A percentile compares a stretch with the other conserved stretches of the same genome.
Conservation (phyloP, 495 filamentous ascomycete species). For the Massariosphaeria phaeospora region DNA sequence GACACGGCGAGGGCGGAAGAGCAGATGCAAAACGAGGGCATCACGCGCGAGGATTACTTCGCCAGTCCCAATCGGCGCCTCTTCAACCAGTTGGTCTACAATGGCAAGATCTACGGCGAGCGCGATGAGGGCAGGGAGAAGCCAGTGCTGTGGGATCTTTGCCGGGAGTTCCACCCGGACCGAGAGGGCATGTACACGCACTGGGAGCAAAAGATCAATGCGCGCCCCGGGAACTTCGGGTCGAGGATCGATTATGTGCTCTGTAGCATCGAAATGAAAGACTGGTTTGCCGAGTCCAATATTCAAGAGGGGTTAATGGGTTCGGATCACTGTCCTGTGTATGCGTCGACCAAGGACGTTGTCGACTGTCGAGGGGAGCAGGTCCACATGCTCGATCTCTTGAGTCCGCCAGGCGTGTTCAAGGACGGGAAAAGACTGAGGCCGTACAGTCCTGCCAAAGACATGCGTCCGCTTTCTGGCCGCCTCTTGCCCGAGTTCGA, state of each 20-base stretch:
- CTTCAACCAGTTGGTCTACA: constrained; percentile 77
- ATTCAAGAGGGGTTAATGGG: constrained; percentile 95
- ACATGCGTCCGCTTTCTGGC: constrained; percentile 68
- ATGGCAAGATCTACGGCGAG: constrained; percentile 62
- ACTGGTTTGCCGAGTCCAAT: constrained; percentile 81
- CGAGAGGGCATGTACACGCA: constrained; percentile 93
- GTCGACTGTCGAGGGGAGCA: constrained; percentile 50
- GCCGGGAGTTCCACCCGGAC: constrained; percentile 71
- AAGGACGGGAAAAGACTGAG: constrained; percentile 60
- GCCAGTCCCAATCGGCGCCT: constrained; percentile 69
- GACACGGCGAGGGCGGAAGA: constrained; percentile 70
- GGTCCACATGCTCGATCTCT: constrained; percentile 61
- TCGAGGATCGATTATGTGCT: constrained; percentile 91
- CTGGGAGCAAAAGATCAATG: constrained; percentile 83
- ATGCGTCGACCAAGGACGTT: constrained; percentile 63
- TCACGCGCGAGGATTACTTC: constrained; percentile 64
- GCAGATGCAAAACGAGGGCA: constrained; percentile 61
- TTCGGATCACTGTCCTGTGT: constrained; percentile 96
- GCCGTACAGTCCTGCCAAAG: constrained; percentile 57
- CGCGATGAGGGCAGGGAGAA: constrained; percentile 68
- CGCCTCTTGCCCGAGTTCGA: constrained; percentile 85
- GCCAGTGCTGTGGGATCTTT: constrained; percentile 79
- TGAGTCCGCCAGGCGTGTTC: constrained; percentile 78
- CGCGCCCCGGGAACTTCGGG: constrained; percentile 84
- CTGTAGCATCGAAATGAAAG: constrained; percentile 71